Base-by-base conservation (phyloP, 2,329 filamentous ascomycete genomes). In the Neophaeococcomyces mojaviensis region DNA sequence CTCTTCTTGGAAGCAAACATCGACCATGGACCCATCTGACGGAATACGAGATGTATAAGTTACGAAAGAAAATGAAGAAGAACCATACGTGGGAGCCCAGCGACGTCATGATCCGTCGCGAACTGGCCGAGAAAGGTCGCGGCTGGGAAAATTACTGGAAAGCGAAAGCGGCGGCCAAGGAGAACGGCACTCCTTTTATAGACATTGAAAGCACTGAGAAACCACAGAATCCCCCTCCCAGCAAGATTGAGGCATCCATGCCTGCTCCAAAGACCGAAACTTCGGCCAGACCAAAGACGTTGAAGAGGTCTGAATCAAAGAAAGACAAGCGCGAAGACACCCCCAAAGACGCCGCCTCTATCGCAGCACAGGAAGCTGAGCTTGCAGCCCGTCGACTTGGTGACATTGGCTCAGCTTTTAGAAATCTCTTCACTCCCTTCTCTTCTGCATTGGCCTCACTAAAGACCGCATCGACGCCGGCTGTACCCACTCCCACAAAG, bases 61-160 rank as follows among this genome's bases (percentile, higher is more conserved):
- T 83, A 19, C 71, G 79, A 43, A 82, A 82, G 62, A 74, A 77
- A 54, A 83, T 83, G 79, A 83, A 83, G 67, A 83, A 83, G 68
- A 83, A 83, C 51, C 77, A 78, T 4, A 73, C 80, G n/a, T 83
- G 79, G 79, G 74, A 77, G 36, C 79, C 79, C 1, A 82, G 78
- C 52, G 76, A 79, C 49, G 78, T 80, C 9, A 83, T 83, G 79
- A 79, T 82, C 38, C 70, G 77, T 47, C 74, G 79, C 26, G 78
- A 82, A 61, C 68, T 83, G n/a, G 73, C 77, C 37, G 68, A 73
- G 39, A 70, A 76, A 35, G 76, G 76, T 31, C 75, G 79, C 44
- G 71, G 71, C 3, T 71, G 68, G 66, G 70, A 73, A 36, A 68
- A 68, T 16, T 73, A 72, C 51, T 61, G 64, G 18, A 64, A 64